A percentile compares a stretch with the other conserved stretches of the same genome.
phyloP scores from a whole-genome alignment of 2,329 filamentous ascomycete species.

The Aspergillus thermomutatus region DNA sequence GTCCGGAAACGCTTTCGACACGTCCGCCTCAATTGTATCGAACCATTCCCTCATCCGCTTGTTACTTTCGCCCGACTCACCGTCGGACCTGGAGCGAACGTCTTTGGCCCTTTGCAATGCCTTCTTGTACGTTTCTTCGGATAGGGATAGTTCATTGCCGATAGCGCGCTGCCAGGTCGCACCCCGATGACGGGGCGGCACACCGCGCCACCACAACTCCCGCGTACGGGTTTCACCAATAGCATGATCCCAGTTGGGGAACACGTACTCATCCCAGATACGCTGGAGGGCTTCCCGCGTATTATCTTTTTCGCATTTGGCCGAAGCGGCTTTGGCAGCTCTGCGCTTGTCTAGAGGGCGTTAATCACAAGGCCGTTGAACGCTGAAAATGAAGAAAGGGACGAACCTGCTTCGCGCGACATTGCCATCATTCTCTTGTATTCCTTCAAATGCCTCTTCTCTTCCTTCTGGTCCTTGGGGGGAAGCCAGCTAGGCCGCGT shows the following conservation, averaged over 20 bases:
- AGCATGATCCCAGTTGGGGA: conserved; percentile 57
- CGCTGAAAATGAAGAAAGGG: not conserved
- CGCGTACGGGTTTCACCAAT: conserved; percentile 54
- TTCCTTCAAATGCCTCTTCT: conserved; percentile 77
- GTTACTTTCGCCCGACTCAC: conserved; percentile 41
- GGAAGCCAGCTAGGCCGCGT: conserved; percentile 67
- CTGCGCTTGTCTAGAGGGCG: conserved; percentile 46
- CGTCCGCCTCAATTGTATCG: conserved; percentile 52
- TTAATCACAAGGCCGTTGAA: conserved; percentile 6
- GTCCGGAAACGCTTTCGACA: conserved; percentile 54
- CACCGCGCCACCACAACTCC: conserved; percentile 64
- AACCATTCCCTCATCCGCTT: conserved; percentile 51
- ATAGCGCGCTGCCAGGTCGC: conserved; percentile 59
- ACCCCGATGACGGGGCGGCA: conserved; percentile 55
- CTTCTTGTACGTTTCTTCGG: conserved; percentile 53
- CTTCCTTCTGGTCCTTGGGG: conserved; percentile 77
- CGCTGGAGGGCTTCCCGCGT: conserved; percentile 52
- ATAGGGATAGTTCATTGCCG: conserved; percentile 59
- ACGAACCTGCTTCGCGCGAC: conserved; percentile 55
- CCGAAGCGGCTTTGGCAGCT: conserved; percentile 46
- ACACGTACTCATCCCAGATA: conserved; percentile 61
- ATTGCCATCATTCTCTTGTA: conserved; percentile 65
- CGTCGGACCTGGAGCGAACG: conserved; percentile 42
- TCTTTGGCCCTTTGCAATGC: conserved; percentile 55
- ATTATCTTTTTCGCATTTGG: conserved; percentile 49